Base-by-base conservation (phyloP, 331 rosid species). In the Cydonia oblonga region DNA sequence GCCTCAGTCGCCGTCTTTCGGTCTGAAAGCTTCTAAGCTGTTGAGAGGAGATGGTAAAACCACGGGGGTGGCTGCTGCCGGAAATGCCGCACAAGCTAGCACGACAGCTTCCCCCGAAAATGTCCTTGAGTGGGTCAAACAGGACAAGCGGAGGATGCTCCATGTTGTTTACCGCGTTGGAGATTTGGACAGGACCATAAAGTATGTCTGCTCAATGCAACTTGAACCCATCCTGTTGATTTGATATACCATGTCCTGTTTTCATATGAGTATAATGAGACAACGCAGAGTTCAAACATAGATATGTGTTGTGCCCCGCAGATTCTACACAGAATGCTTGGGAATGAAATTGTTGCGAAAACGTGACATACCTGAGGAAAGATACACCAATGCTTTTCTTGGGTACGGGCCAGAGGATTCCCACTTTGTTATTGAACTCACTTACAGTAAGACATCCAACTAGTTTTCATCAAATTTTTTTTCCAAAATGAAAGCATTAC, bases 371-470 rank as follows among this genome's bases (percentile, higher is more conserved):
- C 92, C 96, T 5, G 99, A 95, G 79, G 89, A 87, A 84, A 89
- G 84, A 88, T 91, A 89, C 80, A 90, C 92, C 15, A 95, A 90
- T 73, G 96, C 84, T 32, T 95, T 91, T 82, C 97, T 95, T 76
- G 97, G 97, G 78, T 95, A 87, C 68, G 97, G 99, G 33, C 99
- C 86, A 20, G 97, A 95, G 86, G 93, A 95, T 86, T 87, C 90
- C 26, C 97, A 91, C 84, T 95, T 95, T 75, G 90, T 85, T 71
- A 75, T 95, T 66, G 99, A 95, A 81, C 90, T 95, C 75, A 87
- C 99, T 60, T 95, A 95, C 81, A 91, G 99, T 91, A 85, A 81
- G 87, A 62, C 65, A 49, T 72, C 72, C 69, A 52, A 52, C 60
- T 60, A 73, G 38, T 66, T 42, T 65, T 80, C 53, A n/a, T 60